A percentile compares a stretch with the other conserved stretches of the same genome.
Evolutionary conservation across 305 asterid genomes (phyloP).

Genomic region (Solanum hybrid): DNA sequence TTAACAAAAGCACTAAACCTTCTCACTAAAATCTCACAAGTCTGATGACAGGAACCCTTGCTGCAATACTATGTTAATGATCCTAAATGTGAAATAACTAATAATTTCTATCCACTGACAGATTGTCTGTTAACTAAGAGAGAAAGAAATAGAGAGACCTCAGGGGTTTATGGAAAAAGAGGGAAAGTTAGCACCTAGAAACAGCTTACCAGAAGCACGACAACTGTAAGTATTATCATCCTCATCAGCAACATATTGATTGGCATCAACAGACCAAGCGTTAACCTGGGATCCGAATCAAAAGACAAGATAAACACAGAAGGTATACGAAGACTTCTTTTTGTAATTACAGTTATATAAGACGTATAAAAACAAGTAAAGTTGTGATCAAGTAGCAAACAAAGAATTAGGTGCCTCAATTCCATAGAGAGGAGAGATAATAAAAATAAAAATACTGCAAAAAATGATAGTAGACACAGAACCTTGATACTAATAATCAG

Average conservation of each 20-base stretch:
- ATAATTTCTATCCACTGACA: neutral
- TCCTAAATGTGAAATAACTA: neutral
- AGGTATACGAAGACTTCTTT: neutral
- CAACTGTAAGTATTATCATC: slow-evolving; percentile 87
- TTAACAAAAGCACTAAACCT: neutral
- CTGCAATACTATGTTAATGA: neutral
- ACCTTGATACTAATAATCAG: neutral
- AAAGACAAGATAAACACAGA: slow-evolving; percentile 1
- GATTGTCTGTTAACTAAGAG: neutral
- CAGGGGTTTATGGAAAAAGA: neutral
- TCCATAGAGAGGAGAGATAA: neutral
- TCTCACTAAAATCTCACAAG: neutral
- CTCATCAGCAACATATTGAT: slow-evolving; percentile 93
- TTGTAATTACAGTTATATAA: neutral
- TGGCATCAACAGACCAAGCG: slow-evolving; percentile 83
- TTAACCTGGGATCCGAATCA: slow-evolving; percentile 44
- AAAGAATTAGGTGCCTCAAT: neutral
- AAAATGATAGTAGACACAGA: neutral
- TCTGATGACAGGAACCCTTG: neutral
- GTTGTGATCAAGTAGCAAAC: neutral
- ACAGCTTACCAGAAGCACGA: slow-evolving; percentile 79
- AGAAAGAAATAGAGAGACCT: neutral
- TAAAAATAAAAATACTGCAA: neutral
- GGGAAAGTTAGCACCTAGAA: slow-evolving; percentile 3
- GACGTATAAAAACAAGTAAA: neutral